phyloP scores from a whole-genome alignment of 805 yeast species.

The Yamadazyma scolyti region DNA sequence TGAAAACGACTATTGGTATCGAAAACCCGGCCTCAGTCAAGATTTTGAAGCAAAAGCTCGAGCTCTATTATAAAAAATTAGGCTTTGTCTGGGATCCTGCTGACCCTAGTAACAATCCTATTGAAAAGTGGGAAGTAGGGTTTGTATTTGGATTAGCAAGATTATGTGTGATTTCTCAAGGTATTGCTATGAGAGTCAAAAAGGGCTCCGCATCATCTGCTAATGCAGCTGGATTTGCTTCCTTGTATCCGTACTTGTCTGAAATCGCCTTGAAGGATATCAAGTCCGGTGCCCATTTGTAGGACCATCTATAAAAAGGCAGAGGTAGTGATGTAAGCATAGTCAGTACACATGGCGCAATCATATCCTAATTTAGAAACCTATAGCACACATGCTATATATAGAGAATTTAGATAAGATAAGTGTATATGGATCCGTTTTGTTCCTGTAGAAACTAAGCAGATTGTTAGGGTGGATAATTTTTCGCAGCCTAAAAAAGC shows the following conservation, averaged over 20 bases:
- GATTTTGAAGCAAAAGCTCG: constrained; percentile 10
- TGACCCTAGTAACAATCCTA: constrained; percentile 40
- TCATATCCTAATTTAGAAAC: too few relatives aligned
- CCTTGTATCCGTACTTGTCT: constrained; percentile 29
- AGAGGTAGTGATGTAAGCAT: too few relatives aligned
- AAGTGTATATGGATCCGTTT: too few relatives aligned
- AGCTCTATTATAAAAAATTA: constrained; percentile 21
- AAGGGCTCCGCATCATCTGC: constrained; percentile 55
- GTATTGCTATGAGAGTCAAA: constrained; percentile 53
- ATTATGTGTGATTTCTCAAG: constrained; percentile 56
- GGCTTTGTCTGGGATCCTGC: constrained; percentile 25
- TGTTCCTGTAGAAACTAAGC: too few relatives aligned
- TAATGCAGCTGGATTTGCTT: constrained; percentile 40
- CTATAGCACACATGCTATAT: too few relatives aligned
- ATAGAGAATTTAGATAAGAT: too few relatives aligned
- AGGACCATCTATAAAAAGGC: too few relatives aligned
- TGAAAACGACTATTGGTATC: constrained; percentile 26
- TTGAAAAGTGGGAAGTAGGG: constrained; percentile 48
- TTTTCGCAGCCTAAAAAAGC: constrained; percentile 4
- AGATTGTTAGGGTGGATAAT: too few relatives aligned
- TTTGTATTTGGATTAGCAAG: constrained; percentile 54
- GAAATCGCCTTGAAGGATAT: constrained; percentile 23
- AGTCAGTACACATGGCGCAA: too few relatives aligned
- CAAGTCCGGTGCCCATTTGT: too few relatives aligned
- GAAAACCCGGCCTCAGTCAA: constrained; percentile 21